Percentiles rank a stretch among this genome's conserved stretches.
Conservation (phyloP, 2,329 filamentous ascomycete species). For the Aspergillus pseudotamarii region DNA sequence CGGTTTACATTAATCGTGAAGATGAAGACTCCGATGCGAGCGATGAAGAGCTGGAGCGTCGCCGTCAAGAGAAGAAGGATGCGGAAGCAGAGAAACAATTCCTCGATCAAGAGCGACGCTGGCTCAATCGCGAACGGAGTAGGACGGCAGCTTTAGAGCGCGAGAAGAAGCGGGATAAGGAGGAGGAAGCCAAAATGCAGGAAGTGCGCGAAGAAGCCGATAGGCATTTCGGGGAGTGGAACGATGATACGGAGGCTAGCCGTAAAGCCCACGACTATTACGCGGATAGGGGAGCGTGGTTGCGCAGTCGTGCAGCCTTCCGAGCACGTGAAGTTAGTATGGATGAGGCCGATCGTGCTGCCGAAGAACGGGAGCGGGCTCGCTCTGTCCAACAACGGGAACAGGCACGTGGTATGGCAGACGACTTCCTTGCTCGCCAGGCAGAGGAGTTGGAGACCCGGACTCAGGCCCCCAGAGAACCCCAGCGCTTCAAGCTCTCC, state of each 20-base stretch:
- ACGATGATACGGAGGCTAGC: constrained; percentile 80
- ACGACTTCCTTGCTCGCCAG: constrained; percentile 86
- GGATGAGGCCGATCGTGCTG: constrained; percentile 80
- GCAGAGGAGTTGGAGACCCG: constrained; percentile 69
- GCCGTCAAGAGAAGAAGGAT: constrained; percentile 70
- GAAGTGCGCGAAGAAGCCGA: constrained; percentile 68
- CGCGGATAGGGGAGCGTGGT: constrained; percentile 80
- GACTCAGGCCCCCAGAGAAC: constrained; percentile 51
- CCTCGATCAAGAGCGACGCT: constrained; percentile 82
- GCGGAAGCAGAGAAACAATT: constrained; percentile 79
- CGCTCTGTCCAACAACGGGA: constrained; percentile 73
- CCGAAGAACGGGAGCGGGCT: constrained; percentile 74
- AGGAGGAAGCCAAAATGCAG: constrained; percentile 68
- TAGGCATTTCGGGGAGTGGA: constrained; percentile 76
- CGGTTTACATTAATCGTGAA: constrained; percentile 62
- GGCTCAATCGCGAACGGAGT: constrained; percentile 85
- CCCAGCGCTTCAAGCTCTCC: constrained; percentile 87
- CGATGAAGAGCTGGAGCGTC: constrained; percentile 79
- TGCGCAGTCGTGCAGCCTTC: constrained; percentile 74
- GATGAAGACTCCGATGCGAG: constrained; percentile 87
- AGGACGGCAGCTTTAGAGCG: constrained; percentile 82
- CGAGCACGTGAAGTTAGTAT: constrained; percentile 72
- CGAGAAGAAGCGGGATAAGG: constrained; percentile 77
- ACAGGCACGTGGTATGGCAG: constrained; percentile 79
- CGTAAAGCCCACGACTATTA: constrained; percentile 82